A percentile compares a stretch with the other conserved stretches of the same genome.
Conservation (phyloP, 73 alveolate genomes). For the Tetrahymena malaccensis region DNA sequence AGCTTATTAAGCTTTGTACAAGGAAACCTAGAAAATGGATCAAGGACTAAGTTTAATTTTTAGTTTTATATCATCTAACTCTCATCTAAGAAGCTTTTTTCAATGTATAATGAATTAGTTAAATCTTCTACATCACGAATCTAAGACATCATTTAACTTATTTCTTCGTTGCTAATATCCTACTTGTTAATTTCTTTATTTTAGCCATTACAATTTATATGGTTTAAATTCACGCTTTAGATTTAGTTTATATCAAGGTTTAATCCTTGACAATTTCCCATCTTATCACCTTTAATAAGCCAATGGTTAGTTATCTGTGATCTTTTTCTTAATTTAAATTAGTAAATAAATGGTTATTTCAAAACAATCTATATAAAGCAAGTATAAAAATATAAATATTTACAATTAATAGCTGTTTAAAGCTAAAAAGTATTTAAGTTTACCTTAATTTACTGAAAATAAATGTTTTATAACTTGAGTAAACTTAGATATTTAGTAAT, state of each 20-base stretch:
- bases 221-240: neutral
- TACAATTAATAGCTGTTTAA: neutral
- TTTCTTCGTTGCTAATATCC: neutral
- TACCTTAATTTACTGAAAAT: neutral
- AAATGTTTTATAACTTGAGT: no score
- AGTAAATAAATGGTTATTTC: neutral
- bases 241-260: neutral
- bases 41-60: no score
- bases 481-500: neutral
- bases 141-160: neutral
- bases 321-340: neutral
- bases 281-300: neutral
- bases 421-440: no score
- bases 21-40: neutral
- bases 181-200: neutral
- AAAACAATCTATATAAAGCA: neutral
- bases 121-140: neutral
- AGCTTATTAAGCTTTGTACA: neutral
- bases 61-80: neutral
- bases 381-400: no score
- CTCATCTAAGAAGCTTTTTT: neutral
- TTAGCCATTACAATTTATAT: neutral
- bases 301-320: neutral
- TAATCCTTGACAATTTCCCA: neutral
- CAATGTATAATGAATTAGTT: neutral